Conservation (phyloP, 2,329 filamentous ascomycete species). For the Apiospora kogelbergensis region DNA sequence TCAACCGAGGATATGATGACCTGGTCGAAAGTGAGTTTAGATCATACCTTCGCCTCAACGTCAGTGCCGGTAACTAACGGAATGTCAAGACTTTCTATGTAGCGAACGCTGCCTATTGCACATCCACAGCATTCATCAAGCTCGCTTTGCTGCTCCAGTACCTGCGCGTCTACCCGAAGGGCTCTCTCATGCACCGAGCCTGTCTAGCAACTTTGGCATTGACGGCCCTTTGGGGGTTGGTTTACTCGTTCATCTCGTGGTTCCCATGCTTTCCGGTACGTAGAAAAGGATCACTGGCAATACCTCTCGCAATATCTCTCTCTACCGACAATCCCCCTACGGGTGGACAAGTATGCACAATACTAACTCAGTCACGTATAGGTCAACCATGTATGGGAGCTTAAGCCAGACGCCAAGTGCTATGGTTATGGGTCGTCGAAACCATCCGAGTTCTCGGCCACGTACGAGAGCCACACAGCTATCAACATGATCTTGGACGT, state of each 20-base stretch:
- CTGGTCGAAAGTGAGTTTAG: slow-evolving; percentile 18
- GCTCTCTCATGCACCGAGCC: slow-evolving; percentile 19
- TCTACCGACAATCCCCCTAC: neutral
- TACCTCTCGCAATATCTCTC: no score
- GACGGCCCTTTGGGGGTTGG: slow-evolving; percentile 30
- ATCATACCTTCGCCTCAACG: neutral
- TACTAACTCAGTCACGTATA: neutral
- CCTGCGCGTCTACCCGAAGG: slow-evolving; percentile 26
- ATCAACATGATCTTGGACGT: slow-evolving; percentile 35
- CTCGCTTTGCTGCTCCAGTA: slow-evolving; percentile 28
- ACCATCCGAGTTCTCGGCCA: slow-evolving; percentile 26
- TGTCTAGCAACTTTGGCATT: slow-evolving; percentile 24
- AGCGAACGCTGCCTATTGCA: slow-evolving; percentile 24
- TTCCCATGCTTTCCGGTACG: slow-evolving; percentile 28
- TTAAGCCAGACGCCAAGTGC: slow-evolving; percentile 20
- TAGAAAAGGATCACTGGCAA: no score
- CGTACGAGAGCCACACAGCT: slow-evolving; percentile 33
- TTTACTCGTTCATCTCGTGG: slow-evolving; percentile 32
- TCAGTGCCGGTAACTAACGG: neutral
- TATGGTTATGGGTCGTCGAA: slow-evolving; percentile 32
- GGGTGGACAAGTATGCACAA: neutral
- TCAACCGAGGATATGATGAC: slow-evolving; percentile 14
- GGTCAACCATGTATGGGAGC: slow-evolving; percentile 19
- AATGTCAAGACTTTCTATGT: slow-evolving; percentile 24
- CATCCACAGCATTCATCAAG: slow-evolving; percentile 27